Evolutionary conservation across 805 yeast species (phyloP), one percentile per base, ranked within the genome.

Genomic region (Zygosaccharomyces kombuchaensis): DNA sequence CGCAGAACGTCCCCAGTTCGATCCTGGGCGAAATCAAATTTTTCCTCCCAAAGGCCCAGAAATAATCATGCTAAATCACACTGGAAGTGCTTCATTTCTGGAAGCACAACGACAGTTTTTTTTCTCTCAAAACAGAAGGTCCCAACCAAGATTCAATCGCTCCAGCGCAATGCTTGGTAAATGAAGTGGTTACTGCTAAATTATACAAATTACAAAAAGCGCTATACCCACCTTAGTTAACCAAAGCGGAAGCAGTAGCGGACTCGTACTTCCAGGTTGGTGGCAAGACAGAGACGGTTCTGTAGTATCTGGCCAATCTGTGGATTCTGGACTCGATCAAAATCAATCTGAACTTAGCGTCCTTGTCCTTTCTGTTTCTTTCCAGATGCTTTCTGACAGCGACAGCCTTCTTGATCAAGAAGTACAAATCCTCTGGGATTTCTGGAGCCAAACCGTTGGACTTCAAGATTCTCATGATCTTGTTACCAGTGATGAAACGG

Each of bases 1-100:
- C 96, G 96, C 96, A 88, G 93, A 87, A 87, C 89, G 97, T 91
- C 97, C 96, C 97, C 96, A 89, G 97, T 91, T 91, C 97, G 96
- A 91, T 88, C 97, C 97, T 90, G 97, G 97, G 97, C 89, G 85
- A 82, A 87, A 84, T 88, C 96, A 89, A 57, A 65, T 65, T 65
- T 73, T 71, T 68, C 59, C 56, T 19, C 5, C 5, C 5, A 19
- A 5, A 3, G 5, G 21, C 3, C 21, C 21, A 19, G 21, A 5
- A 19, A 19, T 3, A 19, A 19, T 19, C 21, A 19, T 19, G 21
- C 21, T 5, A 19, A 5, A 3, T 19, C 21, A 19, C 3, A 19
- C 21, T 19, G 21, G 21, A 19, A 4, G 21, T n/a, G 21, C 21
- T 19, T 19, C 5, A 19, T 4, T 19, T 19, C 21, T 19, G 21